Base-by-base conservation (phyloP, 2,329 filamentous ascomycete genomes). In the Trichoderma simmonsii region DNA sequence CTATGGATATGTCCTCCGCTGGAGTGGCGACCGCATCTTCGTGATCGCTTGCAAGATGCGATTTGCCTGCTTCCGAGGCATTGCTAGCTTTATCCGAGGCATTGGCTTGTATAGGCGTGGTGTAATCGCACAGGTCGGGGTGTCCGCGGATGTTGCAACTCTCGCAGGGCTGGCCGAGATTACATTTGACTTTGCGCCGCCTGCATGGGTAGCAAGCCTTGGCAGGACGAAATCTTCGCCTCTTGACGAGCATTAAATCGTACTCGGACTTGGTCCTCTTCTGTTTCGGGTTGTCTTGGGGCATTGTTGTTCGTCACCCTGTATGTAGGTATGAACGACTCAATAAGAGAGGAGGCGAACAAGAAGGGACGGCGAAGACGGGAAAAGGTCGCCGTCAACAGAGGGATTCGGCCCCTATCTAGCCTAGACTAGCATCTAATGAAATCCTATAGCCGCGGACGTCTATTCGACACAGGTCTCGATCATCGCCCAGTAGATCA, bases 151-250 rank as follows among this genome's bases (percentile, higher is more conserved):
- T 30, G 51, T n/a, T 30, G 51, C 64, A 67, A 18, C 64, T 59
- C n/a, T 57, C 51, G n/a, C 51, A 67, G 34, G 64, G 64, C 64
- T 43, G 64, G 21, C 24, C 5, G 26, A 67, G 51, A 32, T 57
- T 43, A 32, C 64, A 67, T 36, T 57, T 67, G 64, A 67, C 64
- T 24, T 67, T 67, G 12, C 65, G 54, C 12, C 65, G 65, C 18
- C 65, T 43, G 32, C 64, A 67, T 14, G 64, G 51, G n/a, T 67
- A 57, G 32, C 64, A 67, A 14, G 51, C 64, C 51, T 67, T 67
- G 14, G 64, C 51, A 3, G 51, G 30, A 30, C 64, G 64, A 26
- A 57, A 67, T 15, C 64, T 39, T 6, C 51, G 64, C 32, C 51
- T 8, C 51, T 67, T 67, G 6, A 57, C 32, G 5, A 67, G 32